A percentile compares a stretch with the other conserved stretches of the same genome.
Evolutionary conservation across 371 early-diverging fungal species (phyloP).

Genomic region (Syncephalastrum sp.): DNA sequence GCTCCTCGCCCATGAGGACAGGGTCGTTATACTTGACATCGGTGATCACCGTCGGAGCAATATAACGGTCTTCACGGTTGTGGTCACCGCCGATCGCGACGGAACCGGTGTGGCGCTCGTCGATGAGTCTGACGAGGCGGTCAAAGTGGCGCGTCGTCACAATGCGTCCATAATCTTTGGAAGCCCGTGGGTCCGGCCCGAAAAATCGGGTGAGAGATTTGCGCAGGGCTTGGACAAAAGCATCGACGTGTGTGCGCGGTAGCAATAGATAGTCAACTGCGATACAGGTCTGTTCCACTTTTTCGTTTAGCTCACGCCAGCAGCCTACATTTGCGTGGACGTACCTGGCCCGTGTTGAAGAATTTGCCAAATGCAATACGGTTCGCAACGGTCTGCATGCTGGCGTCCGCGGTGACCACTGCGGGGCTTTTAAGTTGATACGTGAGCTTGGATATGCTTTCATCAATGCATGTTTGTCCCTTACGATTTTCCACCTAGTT

Average conservation of each 20-base stretch:
- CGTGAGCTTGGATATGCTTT: neutral
- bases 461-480: neutral
- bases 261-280: conserved; percentile 85
- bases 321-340: no score
- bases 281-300: conserved; percentile 69
- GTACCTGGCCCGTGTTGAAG: conserved; percentile 81
- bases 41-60: conserved; percentile 26
- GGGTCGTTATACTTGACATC: conserved; percentile 22
- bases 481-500: conserved; percentile 81
- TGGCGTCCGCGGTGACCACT: conserved; percentile 64
- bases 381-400: conserved; percentile 64
- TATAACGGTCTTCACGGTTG: conserved; percentile 22
- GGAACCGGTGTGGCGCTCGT: conserved; percentile 49
- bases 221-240: conserved; percentile 53
- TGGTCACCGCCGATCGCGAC: conserved; percentile 46
- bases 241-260: conserved; percentile 43
- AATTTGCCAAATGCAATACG: conserved; percentile 86
- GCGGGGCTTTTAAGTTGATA: conserved; percentile 54
- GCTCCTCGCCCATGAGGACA: conserved; percentile 45
- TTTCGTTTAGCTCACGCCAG: no score
- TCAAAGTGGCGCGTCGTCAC: conserved; percentile 71
- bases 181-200: conserved; percentile 49
- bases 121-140: conserved; percentile 63
- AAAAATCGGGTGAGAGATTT: conserved; percentile 52
- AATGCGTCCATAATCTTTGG: conserved; percentile 67